phyloP scores from a whole-genome alignment of 2,329 filamentous ascomycete species.

The Ophiostoma piceae region DNA sequence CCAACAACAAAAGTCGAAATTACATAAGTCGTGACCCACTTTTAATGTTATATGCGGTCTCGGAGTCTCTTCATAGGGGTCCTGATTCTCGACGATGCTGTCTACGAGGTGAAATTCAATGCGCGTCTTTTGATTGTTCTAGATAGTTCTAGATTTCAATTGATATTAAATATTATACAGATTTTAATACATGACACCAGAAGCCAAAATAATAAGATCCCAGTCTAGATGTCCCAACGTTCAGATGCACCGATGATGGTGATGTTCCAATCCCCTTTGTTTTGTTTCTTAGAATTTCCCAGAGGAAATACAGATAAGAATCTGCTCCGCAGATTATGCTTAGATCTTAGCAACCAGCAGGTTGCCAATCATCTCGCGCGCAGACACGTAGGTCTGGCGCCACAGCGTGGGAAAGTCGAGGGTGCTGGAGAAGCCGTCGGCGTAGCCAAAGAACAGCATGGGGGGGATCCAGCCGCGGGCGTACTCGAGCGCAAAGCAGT shows the following conservation, averaged over 20 bases:
- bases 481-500: conserved; percentile 78
- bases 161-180: conserved; percentile 2
- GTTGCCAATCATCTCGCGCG: conserved; percentile 68
- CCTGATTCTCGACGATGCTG: too few relatives aligned
- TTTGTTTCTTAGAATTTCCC: too few relatives aligned
- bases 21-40: background rate
- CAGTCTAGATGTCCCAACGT: background rate
- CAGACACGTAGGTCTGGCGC: conserved; percentile 70
- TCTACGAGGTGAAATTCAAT: too few relatives aligned
- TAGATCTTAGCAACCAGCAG: conserved; percentile 65
- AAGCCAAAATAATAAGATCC: background rate
- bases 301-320: too few relatives aligned
- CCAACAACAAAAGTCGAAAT: background rate
- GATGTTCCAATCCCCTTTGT: background rate
- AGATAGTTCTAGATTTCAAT: background rate
- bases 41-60: background rate
- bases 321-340: too few relatives aligned
- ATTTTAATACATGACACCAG: background rate
- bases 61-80: background rate
- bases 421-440: conserved; percentile 73
- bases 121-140: background rate
- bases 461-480: conserved; percentile 85
- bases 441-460: conserved; percentile 86
- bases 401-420: conserved; percentile 81
- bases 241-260: background rate